phyloP scores from a whole-genome alignment of 257 asterid genomes.

The Primulina huaijiensis region DNA sequence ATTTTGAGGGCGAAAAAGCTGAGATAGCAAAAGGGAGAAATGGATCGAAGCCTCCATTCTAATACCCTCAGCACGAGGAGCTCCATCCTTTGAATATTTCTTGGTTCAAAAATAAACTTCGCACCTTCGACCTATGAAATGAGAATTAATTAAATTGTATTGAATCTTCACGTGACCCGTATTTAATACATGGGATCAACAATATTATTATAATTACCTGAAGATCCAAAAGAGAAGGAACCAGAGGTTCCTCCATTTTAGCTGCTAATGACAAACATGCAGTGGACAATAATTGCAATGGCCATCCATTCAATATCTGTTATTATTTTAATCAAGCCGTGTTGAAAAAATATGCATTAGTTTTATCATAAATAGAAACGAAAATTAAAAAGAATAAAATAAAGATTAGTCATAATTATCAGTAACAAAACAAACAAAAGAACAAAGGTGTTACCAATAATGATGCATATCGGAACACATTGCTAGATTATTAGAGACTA shows the following conservation, averaged over 20 bases:
- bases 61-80: conserved; percentile 70
- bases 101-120: conserved; percentile 66
- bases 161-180: neutral
- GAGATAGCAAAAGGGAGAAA: conserved; percentile 76
- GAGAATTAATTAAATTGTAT: neutral
- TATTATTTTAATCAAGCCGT: conserved; percentile 19
- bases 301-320: conserved; percentile 84
- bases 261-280: conserved; percentile 96
- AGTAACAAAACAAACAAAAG: conserved; percentile 1
- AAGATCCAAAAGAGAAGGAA: conserved; percentile 87
- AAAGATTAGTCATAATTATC: conserved; percentile 9
- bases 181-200: neutral
- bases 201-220: conserved; percentile 48
- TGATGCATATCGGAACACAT: conserved; percentile 8
- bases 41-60: conserved; percentile 85
- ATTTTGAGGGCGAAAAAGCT: conserved; percentile 67
- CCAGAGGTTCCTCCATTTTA: conserved; percentile 93
- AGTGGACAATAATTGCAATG: conserved; percentile 81
- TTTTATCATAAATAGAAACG: neutral
- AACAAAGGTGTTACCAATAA: neutral
- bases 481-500: conserved; percentile 13
- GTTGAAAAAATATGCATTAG: neutral
- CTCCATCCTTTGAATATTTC: conserved; percentile 79
- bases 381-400: conserved; percentile 11
- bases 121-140: conserved; percentile 71